These are phyloP conservation scores for Leccinum variicolor DNA, from an alignment of 768 basidiomycete species.

Conservation along the genomic window DNA sequence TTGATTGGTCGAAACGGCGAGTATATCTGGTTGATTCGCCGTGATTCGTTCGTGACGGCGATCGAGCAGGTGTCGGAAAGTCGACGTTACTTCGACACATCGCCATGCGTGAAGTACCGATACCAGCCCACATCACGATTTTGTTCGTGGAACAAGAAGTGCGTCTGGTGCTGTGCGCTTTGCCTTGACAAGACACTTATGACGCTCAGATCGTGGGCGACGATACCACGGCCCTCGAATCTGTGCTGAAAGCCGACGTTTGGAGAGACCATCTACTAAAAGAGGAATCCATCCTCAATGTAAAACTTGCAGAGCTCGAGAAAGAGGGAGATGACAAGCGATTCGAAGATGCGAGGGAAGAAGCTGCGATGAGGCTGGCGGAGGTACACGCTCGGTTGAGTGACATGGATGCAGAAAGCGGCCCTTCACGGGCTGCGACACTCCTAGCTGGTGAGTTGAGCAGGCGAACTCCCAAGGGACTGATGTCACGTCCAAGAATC, in stretches of 20 bases:
- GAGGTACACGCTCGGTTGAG: constrained; percentile 88
- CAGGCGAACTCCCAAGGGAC: not conserved
- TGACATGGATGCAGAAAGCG: constrained; percentile 99
- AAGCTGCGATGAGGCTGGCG: constrained; percentile 72
- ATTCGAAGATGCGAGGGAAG: constrained; percentile 83
- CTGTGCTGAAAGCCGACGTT: constrained; percentile 99
- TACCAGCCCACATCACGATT: constrained; percentile 93
- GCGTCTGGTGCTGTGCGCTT: constrained; percentile 8
- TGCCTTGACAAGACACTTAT: not conserved
- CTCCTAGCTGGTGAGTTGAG: constrained; percentile 68
- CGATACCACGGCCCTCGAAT: constrained; percentile 87
- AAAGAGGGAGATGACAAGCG: constrained; percentile 72
- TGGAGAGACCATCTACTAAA: constrained; percentile 92
- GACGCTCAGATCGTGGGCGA: constrained; percentile 77
- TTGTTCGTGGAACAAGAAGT: constrained; percentile 99
- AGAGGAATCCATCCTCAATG: constrained; percentile 78
- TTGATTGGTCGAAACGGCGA: constrained; percentile 85
- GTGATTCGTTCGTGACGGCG: not conserved
- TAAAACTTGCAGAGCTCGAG: constrained; percentile 69
- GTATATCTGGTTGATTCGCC: not conserved
- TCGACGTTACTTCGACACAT: constrained; percentile 93
- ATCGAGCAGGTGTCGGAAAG: constrained; percentile 78
- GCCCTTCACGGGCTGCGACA: constrained; percentile 89
- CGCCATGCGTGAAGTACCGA: constrained; percentile 90
- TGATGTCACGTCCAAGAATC: not conserved